Evolutionary conservation across 1,284 basidiomycete genomes (phyloP).

Genomic region (Veloporphyrellus conicus): DNA sequence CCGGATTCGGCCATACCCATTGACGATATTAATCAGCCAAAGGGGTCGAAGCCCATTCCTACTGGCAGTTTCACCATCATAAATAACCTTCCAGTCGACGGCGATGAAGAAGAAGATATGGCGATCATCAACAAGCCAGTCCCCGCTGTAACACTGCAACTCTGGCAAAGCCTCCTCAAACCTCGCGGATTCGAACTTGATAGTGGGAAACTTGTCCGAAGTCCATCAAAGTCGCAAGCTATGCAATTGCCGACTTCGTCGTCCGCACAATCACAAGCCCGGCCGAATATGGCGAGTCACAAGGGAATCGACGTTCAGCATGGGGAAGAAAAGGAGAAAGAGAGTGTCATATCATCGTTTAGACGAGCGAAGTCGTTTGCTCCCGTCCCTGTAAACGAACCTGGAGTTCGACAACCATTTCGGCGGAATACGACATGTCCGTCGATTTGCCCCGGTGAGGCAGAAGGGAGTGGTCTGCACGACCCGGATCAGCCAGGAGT

Average conservation of each 20-base stretch:
- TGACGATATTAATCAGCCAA: constrained; percentile 3
- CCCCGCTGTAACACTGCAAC: constrained; percentile 54
- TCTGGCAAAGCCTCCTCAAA: constrained; percentile 65
- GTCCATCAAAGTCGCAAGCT: constrained; percentile 46
- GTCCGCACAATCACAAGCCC: constrained; percentile 11
- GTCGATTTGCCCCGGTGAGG: constrained; percentile 17
- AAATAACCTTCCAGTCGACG: constrained; percentile 18
- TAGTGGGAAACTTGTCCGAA: constrained; percentile 51
- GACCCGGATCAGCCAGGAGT: constrained; percentile 5
- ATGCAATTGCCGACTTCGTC: constrained; percentile 12
- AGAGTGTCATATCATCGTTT: constrained; percentile 53
- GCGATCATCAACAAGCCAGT: constrained; percentile 50
- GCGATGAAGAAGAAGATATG: constrained; percentile 46
- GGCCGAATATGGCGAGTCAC: neutral
- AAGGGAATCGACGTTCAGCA: constrained; percentile 1
- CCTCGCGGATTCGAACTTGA: constrained; percentile 59
- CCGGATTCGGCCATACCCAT: constrained; percentile 10
- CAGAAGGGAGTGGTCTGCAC: constrained; percentile 14
- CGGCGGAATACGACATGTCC: constrained; percentile 36
- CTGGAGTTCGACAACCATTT: constrained; percentile 46
- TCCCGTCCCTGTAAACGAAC: constrained; percentile 30
- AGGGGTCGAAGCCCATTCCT: constrained; percentile 8
- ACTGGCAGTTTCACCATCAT: constrained; percentile 24
- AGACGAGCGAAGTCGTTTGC: constrained; percentile 57
- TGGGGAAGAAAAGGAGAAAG: constrained; percentile 22